phyloP scores from a whole-genome alignment of 2,329 filamentous ascomycete genomes.

The Metarhizium anisopliae region DNA sequence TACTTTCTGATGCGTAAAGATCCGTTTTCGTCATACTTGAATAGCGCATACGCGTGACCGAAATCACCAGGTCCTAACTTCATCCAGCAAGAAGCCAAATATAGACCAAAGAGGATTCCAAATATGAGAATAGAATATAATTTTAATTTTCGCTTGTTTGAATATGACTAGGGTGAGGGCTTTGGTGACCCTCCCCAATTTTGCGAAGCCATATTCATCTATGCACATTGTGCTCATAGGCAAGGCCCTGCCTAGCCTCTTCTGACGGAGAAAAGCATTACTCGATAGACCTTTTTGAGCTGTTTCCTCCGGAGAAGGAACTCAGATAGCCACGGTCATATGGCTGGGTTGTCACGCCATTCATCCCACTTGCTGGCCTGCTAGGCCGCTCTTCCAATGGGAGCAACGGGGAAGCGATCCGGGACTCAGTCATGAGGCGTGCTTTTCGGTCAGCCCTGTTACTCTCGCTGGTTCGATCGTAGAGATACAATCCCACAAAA shows the following conservation, averaged over 20 bases:
- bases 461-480: constrained; percentile 83
- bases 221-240: background rate
- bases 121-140: background rate
- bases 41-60: background rate
- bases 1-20: background rate
- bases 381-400: constrained; percentile 47
- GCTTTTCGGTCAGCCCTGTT: constrained; percentile 81
- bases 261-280: constrained; percentile 32
- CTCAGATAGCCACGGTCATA: constrained; percentile 39
- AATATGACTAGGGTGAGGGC: background rate
- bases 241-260: constrained; percentile 17
- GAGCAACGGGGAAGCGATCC: constrained; percentile 43
- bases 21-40: background rate
- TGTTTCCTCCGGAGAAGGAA: constrained; percentile 26
- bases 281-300: constrained; percentile 50
- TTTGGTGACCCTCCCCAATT: background rate
- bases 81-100: background rate
- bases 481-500: constrained; percentile 87
- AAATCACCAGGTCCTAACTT: background rate
- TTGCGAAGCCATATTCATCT: background rate
- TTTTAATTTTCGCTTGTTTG: background rate
- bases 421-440: constrained; percentile 45
- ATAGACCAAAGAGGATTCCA: background rate
- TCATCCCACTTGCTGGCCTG: background rate
- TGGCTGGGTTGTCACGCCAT: constrained; percentile 22